Base-by-base conservation (phyloP, 495 filamentous ascomycete genomes). In the Neurospora tetrasperma region DNA sequence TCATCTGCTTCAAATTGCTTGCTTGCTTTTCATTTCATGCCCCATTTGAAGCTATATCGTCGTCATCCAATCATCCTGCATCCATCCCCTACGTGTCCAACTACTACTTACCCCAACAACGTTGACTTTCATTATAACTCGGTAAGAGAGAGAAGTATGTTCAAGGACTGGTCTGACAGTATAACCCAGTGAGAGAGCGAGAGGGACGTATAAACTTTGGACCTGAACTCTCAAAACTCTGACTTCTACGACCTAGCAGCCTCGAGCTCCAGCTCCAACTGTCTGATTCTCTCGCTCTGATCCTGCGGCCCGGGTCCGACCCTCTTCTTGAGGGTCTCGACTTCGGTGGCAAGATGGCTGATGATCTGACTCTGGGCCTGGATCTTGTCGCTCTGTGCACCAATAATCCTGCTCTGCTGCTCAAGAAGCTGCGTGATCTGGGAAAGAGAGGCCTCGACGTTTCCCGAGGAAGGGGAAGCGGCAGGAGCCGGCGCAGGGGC, bases 231-330 rank as follows among this genome's bases (percentile, higher is more conserved):
- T 20, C n/a, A 59, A 39, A 54, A 39, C 27, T 35, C n/a, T 5
- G 16, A 44, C 42, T 42, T 79, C 71, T 62, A 85, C 62, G 83
- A 85, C 71, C 79, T 78, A 4, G 83, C 76, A 76, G 80, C 87
- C 77, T 92, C 90, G 69, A 92, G 77, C 79, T 92, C 90, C 69
- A 91, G 80, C 79, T 92, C 90, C 74, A 92, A 76, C 79, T 91
- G 88, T 73, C 90, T 82, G 75, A 92, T 92, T 66, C 89, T 83
- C 80, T 92, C 90, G 78, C 87, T 90, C 84, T 91, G 90, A 76
- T 89, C 86, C 75, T 86, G 82, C 43, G 82, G 83, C 54, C 84
- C 85, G 1, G 86, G 81, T n/a, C 84, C 87, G 41, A 90, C 82
- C 73, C 83, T 86, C 80, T 87, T 88, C 84, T 92, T 93, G 73